phyloP scores from a whole-genome alignment of 768 basidiomycete species.

The Naganishia vishniacii region DNA sequence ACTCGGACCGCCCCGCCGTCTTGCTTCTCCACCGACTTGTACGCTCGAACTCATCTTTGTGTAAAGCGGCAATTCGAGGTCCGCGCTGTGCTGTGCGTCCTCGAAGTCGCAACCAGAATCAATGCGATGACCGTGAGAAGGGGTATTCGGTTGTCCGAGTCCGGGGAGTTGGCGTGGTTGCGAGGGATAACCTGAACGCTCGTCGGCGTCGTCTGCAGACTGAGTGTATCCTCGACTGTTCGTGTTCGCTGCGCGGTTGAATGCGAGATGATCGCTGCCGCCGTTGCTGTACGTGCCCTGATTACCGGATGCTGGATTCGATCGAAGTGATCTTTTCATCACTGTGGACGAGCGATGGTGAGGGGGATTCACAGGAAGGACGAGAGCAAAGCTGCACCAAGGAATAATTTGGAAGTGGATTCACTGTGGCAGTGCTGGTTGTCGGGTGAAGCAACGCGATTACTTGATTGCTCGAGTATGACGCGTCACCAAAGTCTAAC shows the following conservation, averaged over 20 bases:
- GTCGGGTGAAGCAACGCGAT: conserved; percentile 6
- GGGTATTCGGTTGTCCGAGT: background rate
- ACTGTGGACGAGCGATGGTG: background rate
- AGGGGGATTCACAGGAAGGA: too few relatives aligned
- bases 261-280: conserved; percentile 19
- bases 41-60: conserved; percentile 21
- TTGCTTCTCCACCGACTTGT: conserved; percentile 15
- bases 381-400: background rate
- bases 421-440: conserved; percentile 8
- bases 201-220: background rate
- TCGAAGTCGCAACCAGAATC: background rate
- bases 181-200: background rate
- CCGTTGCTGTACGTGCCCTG: conserved; percentile 5
- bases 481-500: background rate
- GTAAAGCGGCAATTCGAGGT: conserved; percentile 25
- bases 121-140: background rate
- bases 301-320: conserved; percentile 16
- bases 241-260: conserved; percentile 14
- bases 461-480: conserved; percentile 2
- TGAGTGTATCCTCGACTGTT: background rate
- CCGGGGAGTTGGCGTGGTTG: background rate
- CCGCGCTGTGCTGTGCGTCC: conserved; percentile 1
- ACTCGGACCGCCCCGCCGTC: conserved; percentile 3
- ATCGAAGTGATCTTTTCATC: conserved; percentile 20
- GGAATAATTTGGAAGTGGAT: background rate